phyloP scores from a whole-genome alignment of 2,329 filamentous ascomycete genomes.

The Thielaviopsis punctulata region DNA sequence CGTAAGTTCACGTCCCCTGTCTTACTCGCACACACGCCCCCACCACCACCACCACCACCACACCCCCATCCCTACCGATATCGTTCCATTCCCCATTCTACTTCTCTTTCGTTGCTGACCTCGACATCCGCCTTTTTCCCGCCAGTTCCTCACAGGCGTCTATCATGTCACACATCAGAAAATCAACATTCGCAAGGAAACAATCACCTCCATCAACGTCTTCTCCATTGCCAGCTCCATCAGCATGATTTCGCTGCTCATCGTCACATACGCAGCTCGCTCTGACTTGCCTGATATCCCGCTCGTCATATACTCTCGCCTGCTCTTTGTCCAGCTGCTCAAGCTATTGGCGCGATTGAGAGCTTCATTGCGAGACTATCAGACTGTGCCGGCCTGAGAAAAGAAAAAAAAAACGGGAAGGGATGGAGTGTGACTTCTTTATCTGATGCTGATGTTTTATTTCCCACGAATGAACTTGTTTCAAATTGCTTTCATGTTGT shows the following conservation, averaged over 20 bases:
- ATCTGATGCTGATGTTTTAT: not conserved
- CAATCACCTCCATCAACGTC: conserved; percentile 57
- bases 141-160: conserved; percentile 50
- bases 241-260: conserved; percentile 52
- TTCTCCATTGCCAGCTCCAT: conserved; percentile 63
- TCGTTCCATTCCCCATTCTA: not conserved
- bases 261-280: conserved; percentile 47
- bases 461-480: not conserved
- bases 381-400: not conserved
- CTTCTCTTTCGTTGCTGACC: not conserved
- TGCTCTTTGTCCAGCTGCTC: conserved; percentile 20
- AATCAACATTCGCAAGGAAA: conserved; percentile 65
- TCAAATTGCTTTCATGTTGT: not conserved
- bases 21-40: not conserved
- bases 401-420: too few relatives aligned
- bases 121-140: not conserved
- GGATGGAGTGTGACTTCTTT: not conserved
- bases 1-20: conserved; percentile 25
- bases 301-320: conserved; percentile 26
- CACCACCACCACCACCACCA: not conserved
- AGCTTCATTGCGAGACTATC: conserved; percentile 14
- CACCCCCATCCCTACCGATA: not conserved
- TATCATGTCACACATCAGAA: conserved; percentile 66
- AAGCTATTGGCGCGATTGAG: conserved; percentile 18
- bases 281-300: conserved; percentile 45